These are phyloP conservation scores for Termitomyces sp. DNA, from an alignment of 768 basidiomycete genomes.

Conservation along the genomic window DNA sequence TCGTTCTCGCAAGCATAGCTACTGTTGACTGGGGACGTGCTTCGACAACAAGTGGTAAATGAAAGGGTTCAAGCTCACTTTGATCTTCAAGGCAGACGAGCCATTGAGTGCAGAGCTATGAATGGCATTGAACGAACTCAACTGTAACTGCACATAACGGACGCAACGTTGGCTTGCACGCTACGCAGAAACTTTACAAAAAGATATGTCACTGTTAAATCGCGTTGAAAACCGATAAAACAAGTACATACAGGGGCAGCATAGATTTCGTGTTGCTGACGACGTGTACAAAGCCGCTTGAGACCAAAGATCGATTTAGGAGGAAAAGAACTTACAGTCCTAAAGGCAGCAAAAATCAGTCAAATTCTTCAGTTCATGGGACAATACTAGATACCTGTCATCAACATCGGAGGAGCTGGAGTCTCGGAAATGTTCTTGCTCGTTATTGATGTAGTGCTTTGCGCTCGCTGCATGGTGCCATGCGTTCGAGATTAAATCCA, in stretches of 20 bases:
- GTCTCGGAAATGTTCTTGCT: slow-evolving; percentile 48
- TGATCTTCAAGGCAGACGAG: slow-evolving; percentile 26
- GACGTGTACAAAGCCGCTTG: not conserved
- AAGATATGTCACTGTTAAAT: not conserved
- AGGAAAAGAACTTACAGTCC: slow-evolving; percentile 29
- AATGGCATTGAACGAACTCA: not conserved
- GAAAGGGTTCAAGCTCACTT: slow-evolving; percentile 22
- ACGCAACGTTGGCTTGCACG: slow-evolving; percentile 62
- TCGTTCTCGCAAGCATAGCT: slow-evolving; percentile 67
- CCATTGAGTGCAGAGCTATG: not conserved
- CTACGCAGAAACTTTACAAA: slow-evolving; percentile 46
- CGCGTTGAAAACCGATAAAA: not conserved
- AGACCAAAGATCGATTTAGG: not conserved
- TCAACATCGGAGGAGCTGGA: slow-evolving; percentile 42
- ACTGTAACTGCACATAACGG: slow-evolving; percentile 70
- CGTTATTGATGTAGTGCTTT: slow-evolving; percentile 48
- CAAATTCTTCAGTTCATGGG: not conserved
- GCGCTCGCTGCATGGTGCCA: slow-evolving; percentile 30
- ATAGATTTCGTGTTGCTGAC: slow-evolving; percentile 56
- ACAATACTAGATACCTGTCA: slow-evolving; percentile 34
- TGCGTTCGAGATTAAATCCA: not conserved
- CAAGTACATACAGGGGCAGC: slow-evolving; percentile 42
- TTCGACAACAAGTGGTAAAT: not conserved
- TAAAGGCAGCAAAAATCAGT: slow-evolving; percentile 11
- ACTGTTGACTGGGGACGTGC: slow-evolving; percentile 40